A percentile compares a stretch with the other conserved stretches of the same genome.
Conservation (phyloP, 2,329 filamentous ascomycete species). For the Alternaria brassicae region DNA sequence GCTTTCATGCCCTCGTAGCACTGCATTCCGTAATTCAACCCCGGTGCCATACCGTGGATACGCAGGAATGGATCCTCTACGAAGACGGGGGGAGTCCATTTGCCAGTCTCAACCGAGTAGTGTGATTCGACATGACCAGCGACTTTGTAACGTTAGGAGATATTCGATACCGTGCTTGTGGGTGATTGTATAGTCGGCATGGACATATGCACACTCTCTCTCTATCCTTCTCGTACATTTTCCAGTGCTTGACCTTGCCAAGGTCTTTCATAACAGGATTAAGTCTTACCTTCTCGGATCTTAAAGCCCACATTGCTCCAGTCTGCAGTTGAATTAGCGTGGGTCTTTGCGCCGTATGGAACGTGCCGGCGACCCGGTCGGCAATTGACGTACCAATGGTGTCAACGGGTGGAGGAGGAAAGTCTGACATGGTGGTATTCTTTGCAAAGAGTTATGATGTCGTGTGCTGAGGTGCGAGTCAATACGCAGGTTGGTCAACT, state of each 20-base stretch:
- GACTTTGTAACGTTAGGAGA: slow-evolving; percentile 60
- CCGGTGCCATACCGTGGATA: slow-evolving; percentile 94
- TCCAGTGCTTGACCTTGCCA: background rate
- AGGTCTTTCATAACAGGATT: background rate
- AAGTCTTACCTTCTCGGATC: slow-evolving; percentile 77
- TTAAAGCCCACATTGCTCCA: slow-evolving; percentile 94
- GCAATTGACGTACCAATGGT: slow-evolving; percentile 67
- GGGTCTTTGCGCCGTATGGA: background rate
- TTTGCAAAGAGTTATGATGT: slow-evolving; percentile 2
- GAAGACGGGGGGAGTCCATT: slow-evolving; percentile 82
- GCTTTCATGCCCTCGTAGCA: slow-evolving; percentile 99
- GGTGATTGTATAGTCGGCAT: background rate
- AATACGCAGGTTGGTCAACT: slow-evolving; percentile 14
- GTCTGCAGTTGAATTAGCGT: slow-evolving; percentile 60
- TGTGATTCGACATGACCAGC: slow-evolving; percentile 93
- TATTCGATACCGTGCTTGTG: background rate
- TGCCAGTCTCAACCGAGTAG: slow-evolving; percentile 74
- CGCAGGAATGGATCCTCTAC: slow-evolving; percentile 83
- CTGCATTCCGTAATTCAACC: slow-evolving; percentile 93
- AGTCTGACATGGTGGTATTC: slow-evolving; percentile 42
- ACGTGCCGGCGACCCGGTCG: background rate
- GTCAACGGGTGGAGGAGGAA: slow-evolving; percentile 76
- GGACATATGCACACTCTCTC: background rate
- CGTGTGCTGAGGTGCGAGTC: slow-evolving; percentile 10
- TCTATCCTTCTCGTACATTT: background rate